Base-by-base conservation (phyloP, 139 green algal genomes). In the Asterochloris erici region DNA sequence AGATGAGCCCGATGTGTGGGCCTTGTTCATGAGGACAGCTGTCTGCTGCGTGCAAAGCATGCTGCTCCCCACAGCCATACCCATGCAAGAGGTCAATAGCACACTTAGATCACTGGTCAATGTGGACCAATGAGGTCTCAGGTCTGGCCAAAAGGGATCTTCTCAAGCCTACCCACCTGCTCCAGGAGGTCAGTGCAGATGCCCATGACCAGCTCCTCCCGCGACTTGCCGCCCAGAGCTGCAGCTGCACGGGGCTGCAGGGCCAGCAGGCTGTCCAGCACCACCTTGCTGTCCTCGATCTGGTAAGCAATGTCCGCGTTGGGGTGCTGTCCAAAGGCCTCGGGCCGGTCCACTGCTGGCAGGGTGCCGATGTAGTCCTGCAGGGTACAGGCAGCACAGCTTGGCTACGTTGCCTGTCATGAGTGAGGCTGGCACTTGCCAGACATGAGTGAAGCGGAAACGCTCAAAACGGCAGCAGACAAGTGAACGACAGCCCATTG, bases 271-370 rank as follows among this genome's bases (percentile, higher is more conserved):
- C 82, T 88, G 73, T 94, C 92, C 79, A 97, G 90, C 82, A 96
- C 85, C 24, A 92, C 86, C 86, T 91, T 91, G 77, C 77, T 86
- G 88, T 97, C 93, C 81, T 94, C 90, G 63, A 95, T 95, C 62
- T 95, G 87, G 87, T 95, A 96, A n/a, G 84, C 90, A 84, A 97
- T 96, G 86, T 97, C 94, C 14, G 93, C 94, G 86, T 98, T 98
- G 64, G 90, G 79, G 88, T 98, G 94, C 92, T 96, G 93, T 11
- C 93, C 94, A 86, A 98, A 97, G 14, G 93, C 93, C 87, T 98
- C 93, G 12, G 94, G 89, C 21, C 87, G 86, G 84, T 95, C 90
- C 15, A 84, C 87, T 63, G 80, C 38, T 4, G 94, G 94, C 84
- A 97, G 86, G 21, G 89, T 92, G 13, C 81, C 47, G 75, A 94